Evolutionary conservation across 768 basidiomycete species (phyloP), one percentile per base, ranked within the genome.

Genomic region (Sporobolomyces pararoseus): DNA sequence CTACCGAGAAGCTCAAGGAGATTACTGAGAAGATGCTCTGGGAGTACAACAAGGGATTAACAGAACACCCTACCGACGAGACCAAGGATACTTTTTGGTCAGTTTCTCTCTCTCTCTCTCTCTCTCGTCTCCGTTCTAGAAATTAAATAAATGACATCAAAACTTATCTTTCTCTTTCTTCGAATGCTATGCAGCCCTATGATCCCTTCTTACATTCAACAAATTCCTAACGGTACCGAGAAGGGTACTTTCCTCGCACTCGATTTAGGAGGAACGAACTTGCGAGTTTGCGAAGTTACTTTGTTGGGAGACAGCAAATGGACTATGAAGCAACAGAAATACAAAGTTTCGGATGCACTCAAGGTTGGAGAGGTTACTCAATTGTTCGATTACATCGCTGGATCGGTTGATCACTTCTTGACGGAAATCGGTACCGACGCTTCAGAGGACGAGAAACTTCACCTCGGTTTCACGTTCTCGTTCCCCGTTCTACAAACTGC

Each of bases 301-400:
- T 83, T 99, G n/a, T 84, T 89, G 59, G 96, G 96, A 39, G 84
- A 96, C 80, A 86, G 90, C 75, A 87, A 89, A 23, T 98, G 98
- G 81, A 84, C 84, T 52, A 83, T 99, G 67, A 87, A 88, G 72
- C 94, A 97, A 81, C 90, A 97, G 78, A 98, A 98, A 79, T 99
- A 93, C 83, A 91, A 88, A 78, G 92, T 99, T 19, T 96, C 95
- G 4, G 91, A 96, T 35, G 82, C 86, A 16, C 84, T 98, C 65
- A 99, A 99, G 82, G 88, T 90, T 2, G 96, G 96, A 46, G 91
- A 97, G 78, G 95, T 88, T 1, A 83, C 84, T 1, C 85, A 84
- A 4, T 82, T 99, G 58, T 98, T 99, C 77, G 96, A 98, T 82
- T 99, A 97, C 81, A 89, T 99, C 46, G 96, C 96, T 44, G 91